Percentiles rank a stretch among this genome's conserved stretches.
These are phyloP conservation scores for Elsinoe necatrix DNA, from an alignment of 2,329 filamentous ascomycete genomes.

Conservation along the genomic window DNA sequence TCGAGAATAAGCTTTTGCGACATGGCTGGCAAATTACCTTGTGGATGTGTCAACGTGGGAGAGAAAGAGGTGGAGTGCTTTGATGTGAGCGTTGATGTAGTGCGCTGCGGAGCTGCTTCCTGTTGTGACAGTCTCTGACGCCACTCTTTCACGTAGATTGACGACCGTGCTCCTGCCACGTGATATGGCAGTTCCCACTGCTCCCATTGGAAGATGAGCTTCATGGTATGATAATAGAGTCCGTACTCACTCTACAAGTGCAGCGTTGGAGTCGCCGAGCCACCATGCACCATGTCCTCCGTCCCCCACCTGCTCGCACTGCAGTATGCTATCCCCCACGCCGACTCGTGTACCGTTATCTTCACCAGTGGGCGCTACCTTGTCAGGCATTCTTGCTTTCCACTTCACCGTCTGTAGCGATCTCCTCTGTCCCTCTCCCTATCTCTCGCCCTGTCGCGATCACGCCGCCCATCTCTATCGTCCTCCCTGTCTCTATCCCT, in stretches of 20 bases:
- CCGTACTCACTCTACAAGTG: not conserved
- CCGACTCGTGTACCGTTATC: too few species aligned
- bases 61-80: not conserved
- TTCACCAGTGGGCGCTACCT: too few species aligned
- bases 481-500: conserved; percentile 26
- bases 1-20: not conserved
- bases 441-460: conserved; percentile 17
- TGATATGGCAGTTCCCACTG: not conserved
- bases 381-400: too few species aligned
- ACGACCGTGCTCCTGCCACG: not conserved
- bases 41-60: not conserved
- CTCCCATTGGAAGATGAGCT: not conserved
- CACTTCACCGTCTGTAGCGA: not conserved
- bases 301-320: too few species aligned
- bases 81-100: not conserved
- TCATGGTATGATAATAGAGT: not conserved
- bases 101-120: not conserved
- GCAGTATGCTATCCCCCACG: too few species aligned
- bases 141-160: not conserved
- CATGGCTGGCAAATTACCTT: not conserved
- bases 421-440: conserved; percentile 1
- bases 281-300: not conserved
- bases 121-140: not conserved
- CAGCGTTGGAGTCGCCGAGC: not conserved
- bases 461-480: conserved; percentile 21